Percentiles rank a stretch among this genome's conserved stretches.
phyloP scores from a whole-genome alignment of 2,329 filamentous ascomycete genomes.

The Ophiostoma pallidulum region DNA sequence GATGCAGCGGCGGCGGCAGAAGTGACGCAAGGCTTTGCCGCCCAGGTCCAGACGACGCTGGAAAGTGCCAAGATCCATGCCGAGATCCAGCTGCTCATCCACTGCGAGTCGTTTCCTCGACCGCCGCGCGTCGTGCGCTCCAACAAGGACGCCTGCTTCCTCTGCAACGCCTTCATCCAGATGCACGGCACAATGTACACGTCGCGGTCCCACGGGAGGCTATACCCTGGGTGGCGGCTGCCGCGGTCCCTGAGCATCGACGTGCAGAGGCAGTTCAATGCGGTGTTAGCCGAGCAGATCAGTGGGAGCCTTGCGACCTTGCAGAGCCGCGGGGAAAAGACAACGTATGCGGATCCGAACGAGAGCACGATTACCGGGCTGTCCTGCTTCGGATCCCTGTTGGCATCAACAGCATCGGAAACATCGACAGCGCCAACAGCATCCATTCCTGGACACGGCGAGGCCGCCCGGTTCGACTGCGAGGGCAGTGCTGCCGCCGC shows the following conservation, averaged over 20 bases:
- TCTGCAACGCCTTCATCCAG: not conserved
- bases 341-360: not conserved
- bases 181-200: not conserved
- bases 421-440: not conserved
- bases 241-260: not conserved
- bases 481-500: not conserved
- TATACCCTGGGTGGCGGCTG: conserved; percentile 5
- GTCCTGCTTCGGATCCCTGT: too few relatives aligned
- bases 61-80: conserved; percentile 4
- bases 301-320: not conserved
- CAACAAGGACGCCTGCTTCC: conserved; percentile 2
- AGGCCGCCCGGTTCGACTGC: too few relatives aligned
- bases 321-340: not conserved
- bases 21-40: not conserved
- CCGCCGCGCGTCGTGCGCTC: conserved; percentile 4
- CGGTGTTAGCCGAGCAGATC: not conserved
- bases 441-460: not conserved
- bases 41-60: not conserved
- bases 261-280: not conserved
- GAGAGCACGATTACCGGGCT: conserved; percentile 4
- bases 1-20: too few relatives aligned
- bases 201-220: not conserved
- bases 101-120: not conserved
- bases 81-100: conserved; percentile 2
- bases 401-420: not conserved